A percentile compares a stretch with the other conserved stretches of the same genome.
Conservation (phyloP, 2,329 filamentous ascomycete species). For the Scopulariopsis brevicaulis region DNA sequence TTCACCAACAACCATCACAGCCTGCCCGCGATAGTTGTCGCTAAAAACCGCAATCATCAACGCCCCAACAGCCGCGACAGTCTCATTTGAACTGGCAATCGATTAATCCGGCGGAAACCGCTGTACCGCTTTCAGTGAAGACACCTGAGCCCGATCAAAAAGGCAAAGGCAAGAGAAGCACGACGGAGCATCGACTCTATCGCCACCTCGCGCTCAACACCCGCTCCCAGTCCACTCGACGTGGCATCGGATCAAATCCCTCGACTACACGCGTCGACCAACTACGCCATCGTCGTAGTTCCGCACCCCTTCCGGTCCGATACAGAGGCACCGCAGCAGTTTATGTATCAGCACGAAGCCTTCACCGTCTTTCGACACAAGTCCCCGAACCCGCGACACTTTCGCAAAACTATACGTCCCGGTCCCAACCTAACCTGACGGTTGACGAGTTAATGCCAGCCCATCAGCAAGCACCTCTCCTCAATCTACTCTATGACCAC, state of each 20-base stretch:
- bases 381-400: slow-evolving; percentile 81
- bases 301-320: neutral
- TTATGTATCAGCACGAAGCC: slow-evolving; percentile 97
- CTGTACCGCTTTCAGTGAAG: neutral
- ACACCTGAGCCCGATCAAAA: neutral
- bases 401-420: slow-evolving; percentile 91
- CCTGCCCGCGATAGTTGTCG: neutral
- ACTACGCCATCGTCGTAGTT: neutral
- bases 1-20: neutral
- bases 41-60: neutral
- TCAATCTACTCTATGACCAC: slow-evolving; percentile 44
- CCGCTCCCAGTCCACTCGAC: neutral
- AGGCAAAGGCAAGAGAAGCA: neutral
- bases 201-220: neutral
- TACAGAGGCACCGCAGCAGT: slow-evolving; percentile 43
- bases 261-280: neutral
- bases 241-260: neutral
- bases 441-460: slow-evolving; percentile 64
- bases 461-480: slow-evolving; percentile 34
- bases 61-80: neutral
- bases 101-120: neutral
- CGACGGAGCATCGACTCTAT: neutral
- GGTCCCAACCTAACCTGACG: slow-evolving; percentile 87
- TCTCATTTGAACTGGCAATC: neutral
- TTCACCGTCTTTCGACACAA: slow-evolving; percentile 88